Evolutionary conservation across 345 rosid species (phyloP), one percentile per base, ranked within the genome.

Genomic region (Arabidopsis arenosa): DNA sequence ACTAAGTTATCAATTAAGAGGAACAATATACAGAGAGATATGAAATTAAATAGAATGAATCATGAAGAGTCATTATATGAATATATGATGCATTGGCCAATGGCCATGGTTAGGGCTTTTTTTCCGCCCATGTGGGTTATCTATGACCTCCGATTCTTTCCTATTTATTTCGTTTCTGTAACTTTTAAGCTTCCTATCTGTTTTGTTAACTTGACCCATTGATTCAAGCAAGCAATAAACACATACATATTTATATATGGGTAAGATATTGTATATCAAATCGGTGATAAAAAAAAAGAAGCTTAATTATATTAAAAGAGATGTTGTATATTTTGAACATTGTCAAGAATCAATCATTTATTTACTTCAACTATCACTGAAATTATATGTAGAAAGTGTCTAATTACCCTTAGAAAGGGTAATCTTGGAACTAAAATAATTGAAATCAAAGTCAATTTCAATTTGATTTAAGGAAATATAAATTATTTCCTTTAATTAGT

Each of bases 151-250:
- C 63, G 43, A 66, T 60, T 60, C 60, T 44, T 59, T 78, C 58
- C 58, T 63, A 40, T 48, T 49, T 58, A 2, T 61, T 71, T 61
- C 45, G 78, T 45, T 79, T 79, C 69, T 61, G 74, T 78, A 78
- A 66, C 1, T 15, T 60, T 43, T 11, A 78, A 78, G 81, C 45
- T 78, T 78, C 28, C 74, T 61, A 67, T 62, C 74, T 79, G 78
- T 79, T 78, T 73, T 73, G 53, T 60, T 78, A 71, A 71, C n/a
- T 63, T 77, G 67, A 70, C 47, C 21, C 74, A 72, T 59, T 66
- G 59, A 59, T 78, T 66, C 73, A 72, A 72, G 74, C 64, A 66
- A 78, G 18, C 65, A 59, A 78, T 66, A 33, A 40, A 65, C 57
- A 48, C 10, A 28, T 53, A 70, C 32, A 47, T 39, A 17, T 11